phyloP scores from a whole-genome alignment of 1,139 yeast species.

The Saccharomycopsis hybrid region DNA sequence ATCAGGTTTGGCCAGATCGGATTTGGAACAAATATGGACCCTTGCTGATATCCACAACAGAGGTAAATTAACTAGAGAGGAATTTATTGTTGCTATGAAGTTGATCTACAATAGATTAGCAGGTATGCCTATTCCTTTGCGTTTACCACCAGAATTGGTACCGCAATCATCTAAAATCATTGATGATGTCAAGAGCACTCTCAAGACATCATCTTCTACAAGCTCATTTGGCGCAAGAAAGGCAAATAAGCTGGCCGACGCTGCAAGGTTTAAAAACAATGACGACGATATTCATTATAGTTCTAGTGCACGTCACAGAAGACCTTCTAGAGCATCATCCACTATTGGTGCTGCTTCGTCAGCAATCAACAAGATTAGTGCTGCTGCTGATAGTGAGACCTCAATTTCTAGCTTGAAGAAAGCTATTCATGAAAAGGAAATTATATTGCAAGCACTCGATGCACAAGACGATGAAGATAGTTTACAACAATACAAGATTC shows the following conservation, averaged over 20 bases:
- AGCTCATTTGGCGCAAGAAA: slow-evolving; percentile 27
- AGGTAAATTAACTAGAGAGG: slow-evolving; percentile 70
- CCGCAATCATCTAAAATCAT: slow-evolving; percentile 73
- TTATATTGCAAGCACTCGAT: slow-evolving; percentile 65
- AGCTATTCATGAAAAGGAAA: slow-evolving; percentile 61
- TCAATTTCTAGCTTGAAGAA: slow-evolving; percentile 51
- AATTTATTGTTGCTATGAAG: slow-evolving; percentile 81
- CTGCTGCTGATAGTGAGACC: slow-evolving; percentile 19
- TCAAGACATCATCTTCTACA: slow-evolving; percentile 27
- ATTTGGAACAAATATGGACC: slow-evolving; percentile 88
- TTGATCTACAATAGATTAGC: slow-evolving; percentile 67
- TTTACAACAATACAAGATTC: slow-evolving; percentile 17
- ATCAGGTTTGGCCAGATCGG: slow-evolving; percentile 80
- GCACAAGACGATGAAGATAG: slow-evolving; percentile 51
- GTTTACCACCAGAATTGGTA: slow-evolving; percentile 64
- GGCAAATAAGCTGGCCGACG: slow-evolving; percentile 32
- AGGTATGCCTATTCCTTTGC: slow-evolving; percentile 66
- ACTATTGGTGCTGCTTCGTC: neutral
- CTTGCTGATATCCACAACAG: slow-evolving; percentile 63
- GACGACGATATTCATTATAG: slow-evolving; percentile 58
- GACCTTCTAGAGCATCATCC: slow-evolving; percentile 12
- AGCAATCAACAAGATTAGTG: neutral
- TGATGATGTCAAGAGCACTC: slow-evolving; percentile 42
- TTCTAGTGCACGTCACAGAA: slow-evolving; percentile 60
- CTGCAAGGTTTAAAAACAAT: slow-evolving; percentile 54